Conservation (phyloP, 805 yeast species). For the Peterozyma toletana region DNA sequence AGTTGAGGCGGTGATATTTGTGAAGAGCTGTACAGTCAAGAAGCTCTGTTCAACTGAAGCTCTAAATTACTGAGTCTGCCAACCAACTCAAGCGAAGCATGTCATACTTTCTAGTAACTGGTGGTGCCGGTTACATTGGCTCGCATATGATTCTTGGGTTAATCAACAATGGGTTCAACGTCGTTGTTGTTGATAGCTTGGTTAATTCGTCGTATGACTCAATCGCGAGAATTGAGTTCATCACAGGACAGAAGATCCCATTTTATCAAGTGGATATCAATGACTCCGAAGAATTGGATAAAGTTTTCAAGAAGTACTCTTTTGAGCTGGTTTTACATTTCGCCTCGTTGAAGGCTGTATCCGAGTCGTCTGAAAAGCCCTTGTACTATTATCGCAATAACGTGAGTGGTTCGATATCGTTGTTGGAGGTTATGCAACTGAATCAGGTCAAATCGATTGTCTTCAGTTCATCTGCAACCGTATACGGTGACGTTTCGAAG, state of each 20-base stretch:
- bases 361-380: conserved; percentile 66
- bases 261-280: conserved; percentile 52
- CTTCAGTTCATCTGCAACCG: conserved; percentile 77
- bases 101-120: conserved; percentile 58
- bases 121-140: conserved; percentile 86
- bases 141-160: conserved; percentile 70
- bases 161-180: conserved; percentile 53
- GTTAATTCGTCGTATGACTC: conserved; percentile 63
- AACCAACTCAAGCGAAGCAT: not conserved
- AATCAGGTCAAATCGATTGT: conserved; percentile 46
- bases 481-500: conserved; percentile 74
- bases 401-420: conserved; percentile 53
- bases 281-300: conserved; percentile 38
- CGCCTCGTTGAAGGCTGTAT: conserved; percentile 81
- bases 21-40: too few relatives aligned
- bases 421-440: conserved; percentile 46
- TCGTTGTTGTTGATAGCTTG: conserved; percentile 68
- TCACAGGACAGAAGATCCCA: conserved; percentile 41
- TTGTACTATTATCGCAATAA: conserved; percentile 63
- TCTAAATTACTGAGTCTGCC: too few relatives aligned
- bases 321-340: conserved; percentile 65
- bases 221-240: conserved; percentile 50
- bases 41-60: too few relatives aligned
- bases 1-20: too few relatives aligned
- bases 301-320: conserved; percentile 39